These are phyloP conservation scores for Myriosclerotinia duriaeana DNA, from an alignment of 2,329 filamentous ascomycete genomes.

Conservation along the genomic window DNA sequence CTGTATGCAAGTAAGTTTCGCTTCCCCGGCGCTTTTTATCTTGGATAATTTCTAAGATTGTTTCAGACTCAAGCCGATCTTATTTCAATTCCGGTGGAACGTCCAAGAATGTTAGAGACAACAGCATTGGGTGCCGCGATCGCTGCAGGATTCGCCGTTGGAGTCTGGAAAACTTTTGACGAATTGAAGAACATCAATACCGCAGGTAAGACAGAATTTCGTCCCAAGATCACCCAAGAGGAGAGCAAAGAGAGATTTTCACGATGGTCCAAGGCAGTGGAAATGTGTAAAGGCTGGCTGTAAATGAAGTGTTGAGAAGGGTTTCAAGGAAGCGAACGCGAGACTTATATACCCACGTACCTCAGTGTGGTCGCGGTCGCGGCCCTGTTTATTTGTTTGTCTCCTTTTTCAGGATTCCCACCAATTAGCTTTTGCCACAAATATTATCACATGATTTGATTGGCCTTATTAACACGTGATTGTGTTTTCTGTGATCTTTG, in stretches of 20 bases:
- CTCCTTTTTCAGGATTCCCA: background rate
- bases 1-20: slow-evolving; percentile 61
- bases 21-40: background rate
- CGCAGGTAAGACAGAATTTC: slow-evolving; percentile 67
- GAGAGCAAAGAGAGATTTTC: slow-evolving; percentile 47
- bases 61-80: slow-evolving; percentile 72
- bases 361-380: no score
- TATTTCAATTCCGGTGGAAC: slow-evolving; percentile 74
- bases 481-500: background rate
- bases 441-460: slow-evolving; percentile 2
- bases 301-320: background rate
- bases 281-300: slow-evolving; percentile 47
- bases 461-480: background rate
- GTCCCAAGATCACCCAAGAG: slow-evolving; percentile 56
- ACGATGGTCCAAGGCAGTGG: slow-evolving; percentile 57
- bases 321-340: background rate
- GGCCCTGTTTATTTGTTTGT: background rate
- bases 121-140: slow-evolving; percentile 80
- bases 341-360: slow-evolving; percentile 4
- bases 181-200: slow-evolving; percentile 73
- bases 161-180: slow-evolving; percentile 71
- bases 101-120: slow-evolving; percentile 79
- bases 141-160: slow-evolving; percentile 74
- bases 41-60: background rate
- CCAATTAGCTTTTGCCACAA: slow-evolving; percentile 8